These are phyloP conservation scores for Saccharomycopsis schoenii DNA, from an alignment of 805 yeast species.

Conservation along the genomic window DNA sequence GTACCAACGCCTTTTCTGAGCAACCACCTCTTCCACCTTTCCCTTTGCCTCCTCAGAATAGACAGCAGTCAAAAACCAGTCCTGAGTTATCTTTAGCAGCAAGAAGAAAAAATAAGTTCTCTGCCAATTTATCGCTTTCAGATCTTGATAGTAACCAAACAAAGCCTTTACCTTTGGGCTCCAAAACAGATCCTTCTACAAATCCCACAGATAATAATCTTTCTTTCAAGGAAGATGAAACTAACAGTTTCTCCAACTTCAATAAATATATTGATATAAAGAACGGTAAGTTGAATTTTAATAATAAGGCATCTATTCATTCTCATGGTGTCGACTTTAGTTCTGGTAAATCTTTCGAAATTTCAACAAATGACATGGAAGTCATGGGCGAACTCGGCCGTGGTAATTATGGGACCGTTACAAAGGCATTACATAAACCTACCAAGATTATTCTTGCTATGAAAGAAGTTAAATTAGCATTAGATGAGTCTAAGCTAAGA, in stretches of 20 bases:
- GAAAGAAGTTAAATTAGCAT: constrained; percentile 90
- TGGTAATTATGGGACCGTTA: constrained; percentile 94
- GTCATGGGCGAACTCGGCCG: constrained; percentile 83
- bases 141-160: not conserved
- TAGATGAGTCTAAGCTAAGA: constrained; percentile 87
- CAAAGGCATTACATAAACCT: constrained; percentile 87
- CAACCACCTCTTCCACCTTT: not conserved
- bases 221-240: not conserved
- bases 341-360: constrained; percentile 78
- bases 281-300: constrained; percentile 84
- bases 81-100: not conserved
- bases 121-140: not conserved
- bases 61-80: not conserved
- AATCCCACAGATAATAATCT: not conserved
- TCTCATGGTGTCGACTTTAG: constrained; percentile 88
- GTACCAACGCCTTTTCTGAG: not conserved
- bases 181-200: not conserved
- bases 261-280: constrained; percentile 84
- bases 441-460: constrained; percentile 91
- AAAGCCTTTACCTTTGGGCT: not conserved
- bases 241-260: constrained; percentile 70
- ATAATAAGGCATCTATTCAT: constrained; percentile 87
- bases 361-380: constrained; percentile 75
- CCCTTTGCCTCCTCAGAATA: not conserved
- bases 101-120: not conserved